These are phyloP conservation scores for Tetradesmus lagerheimii DNA, from an alignment of 139 green algal genomes.

Conservation along the genomic window DNA sequence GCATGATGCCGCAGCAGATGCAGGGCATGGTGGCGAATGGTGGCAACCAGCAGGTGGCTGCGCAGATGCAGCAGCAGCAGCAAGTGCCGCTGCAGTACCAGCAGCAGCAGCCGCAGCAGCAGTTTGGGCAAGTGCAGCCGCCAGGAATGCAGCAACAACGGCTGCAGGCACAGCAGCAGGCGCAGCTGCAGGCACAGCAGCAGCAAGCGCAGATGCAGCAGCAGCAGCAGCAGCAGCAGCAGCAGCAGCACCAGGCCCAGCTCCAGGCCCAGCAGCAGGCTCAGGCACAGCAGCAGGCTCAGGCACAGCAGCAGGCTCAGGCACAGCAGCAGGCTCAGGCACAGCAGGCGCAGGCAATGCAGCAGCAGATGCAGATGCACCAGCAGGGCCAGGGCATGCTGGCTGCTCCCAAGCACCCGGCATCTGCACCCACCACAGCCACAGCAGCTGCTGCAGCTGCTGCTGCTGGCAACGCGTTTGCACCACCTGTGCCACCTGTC, in stretches of 20 bases:
- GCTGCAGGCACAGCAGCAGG: conserved; percentile 3
- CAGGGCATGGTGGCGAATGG: conserved; percentile 22
- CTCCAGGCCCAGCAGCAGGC: conserved; percentile 25
- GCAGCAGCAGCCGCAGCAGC: conserved; percentile 22
- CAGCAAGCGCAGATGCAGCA: conserved; percentile 19
- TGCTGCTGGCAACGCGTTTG: not conserved
- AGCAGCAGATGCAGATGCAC: conserved; percentile 42
- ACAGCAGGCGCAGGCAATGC: not conserved
- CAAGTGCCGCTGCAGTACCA: not conserved
- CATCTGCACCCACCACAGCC: not conserved
- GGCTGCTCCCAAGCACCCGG: conserved; percentile 8
- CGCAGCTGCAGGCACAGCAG: not conserved
- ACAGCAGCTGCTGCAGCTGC: conserved; percentile 10
- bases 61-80: conserved; percentile 29
- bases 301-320: not conserved
- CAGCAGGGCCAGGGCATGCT: conserved; percentile 23
- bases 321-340: conserved; percentile 12
- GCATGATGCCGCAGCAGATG: conserved; percentile 16
- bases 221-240: conserved; percentile 21
- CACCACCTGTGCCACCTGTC: not conserved
- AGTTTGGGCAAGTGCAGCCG: not conserved
- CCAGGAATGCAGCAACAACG: not conserved
- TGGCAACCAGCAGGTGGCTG: not conserved
- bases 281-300: conserved; percentile 18
- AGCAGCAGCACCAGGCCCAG: conserved; percentile 16